Evolutionary conservation across 306 rosid genomes (phyloP), one percentile per base, ranked within the genome.

Genomic region (Amphicarpaea edgeworthii): DNA sequence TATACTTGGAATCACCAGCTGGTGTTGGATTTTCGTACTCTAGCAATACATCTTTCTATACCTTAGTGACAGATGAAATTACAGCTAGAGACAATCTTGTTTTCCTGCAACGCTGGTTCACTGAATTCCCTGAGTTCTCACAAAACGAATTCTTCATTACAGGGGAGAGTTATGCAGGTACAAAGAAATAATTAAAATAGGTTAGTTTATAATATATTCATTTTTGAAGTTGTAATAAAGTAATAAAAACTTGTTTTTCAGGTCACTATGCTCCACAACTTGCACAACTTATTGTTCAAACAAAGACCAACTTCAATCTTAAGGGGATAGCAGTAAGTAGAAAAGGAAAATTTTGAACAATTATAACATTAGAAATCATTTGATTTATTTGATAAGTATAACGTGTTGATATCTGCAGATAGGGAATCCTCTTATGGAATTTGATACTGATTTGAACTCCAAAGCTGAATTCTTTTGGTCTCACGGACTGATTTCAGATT

Each of bases 21-120:
- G 91, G 93, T 57, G 96, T 91, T 84, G 91, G 96, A 43, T 91
- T 91, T 86, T 88, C 96, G 15, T 91, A 85, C 84, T 87, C 93
- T 16, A 26, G 50, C 19, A 85, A 88, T 40, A 16, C 66, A 46
- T 75, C 91, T 7, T 88, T 87, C 85, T 91, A 91, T 37, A 45
- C 1, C 1, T 70, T 30, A 0, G 84, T 77, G 15, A 83, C 80
- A 8, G 90, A 91, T 42, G 85, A 73, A 17, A 77, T 85, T 1
- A 91, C 71, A 88, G 93, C 93, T 5, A 50, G 79, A 60, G 96
- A 91, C 49, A 91, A 85, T 80, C 83, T 90, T 2, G 83, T 81
- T 34, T 88, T 91, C 79, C 84, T 91, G 3, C 60, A 81, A 21
- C 71, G 76, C 4, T 91, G 91, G 96, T 81, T 91, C 45, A 28